phyloP scores from a whole-genome alignment of 2,329 filamentous ascomycete genomes.

The Aspergillus novofumigatus region DNA sequence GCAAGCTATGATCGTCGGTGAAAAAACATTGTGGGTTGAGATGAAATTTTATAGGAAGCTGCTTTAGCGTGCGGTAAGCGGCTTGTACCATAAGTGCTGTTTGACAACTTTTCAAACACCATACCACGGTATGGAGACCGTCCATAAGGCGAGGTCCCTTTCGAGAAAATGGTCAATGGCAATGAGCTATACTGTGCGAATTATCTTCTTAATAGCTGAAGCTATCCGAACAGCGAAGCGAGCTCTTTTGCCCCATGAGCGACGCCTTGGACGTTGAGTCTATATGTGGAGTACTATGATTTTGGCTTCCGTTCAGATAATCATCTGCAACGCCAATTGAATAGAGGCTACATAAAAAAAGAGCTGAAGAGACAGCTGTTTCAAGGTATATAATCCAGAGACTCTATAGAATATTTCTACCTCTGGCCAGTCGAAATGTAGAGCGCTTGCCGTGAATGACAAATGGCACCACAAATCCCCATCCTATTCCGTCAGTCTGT shows the following conservation, averaged over 20 bases:
- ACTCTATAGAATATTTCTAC: not conserved
- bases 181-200: not conserved
- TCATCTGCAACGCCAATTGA: no score
- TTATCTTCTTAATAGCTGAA: not conserved
- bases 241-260: not conserved
- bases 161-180: no score
- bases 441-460: not conserved
- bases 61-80: slow-evolving; percentile 13
- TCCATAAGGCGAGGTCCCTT: not conserved
- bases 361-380: not conserved
- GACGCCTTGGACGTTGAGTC: not conserved
- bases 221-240: not conserved
- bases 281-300: not conserved
- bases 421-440: not conserved
- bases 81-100: slow-evolving; percentile 10
- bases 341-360: not conserved
- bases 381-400: not conserved
- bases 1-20: slow-evolving; percentile 12
- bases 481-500: not conserved
- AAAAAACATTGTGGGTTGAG: slow-evolving; percentile 20
- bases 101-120: slow-evolving; percentile 16
- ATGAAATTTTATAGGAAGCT: slow-evolving; percentile 15
- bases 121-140: no score
- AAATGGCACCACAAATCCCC: not conserved
- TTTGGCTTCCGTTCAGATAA: not conserved